Evolutionary conservation across 345 rosid species (phyloP), one percentile per base, ranked within the genome.

Genomic region (Eucalyptus erythrocorys): DNA sequence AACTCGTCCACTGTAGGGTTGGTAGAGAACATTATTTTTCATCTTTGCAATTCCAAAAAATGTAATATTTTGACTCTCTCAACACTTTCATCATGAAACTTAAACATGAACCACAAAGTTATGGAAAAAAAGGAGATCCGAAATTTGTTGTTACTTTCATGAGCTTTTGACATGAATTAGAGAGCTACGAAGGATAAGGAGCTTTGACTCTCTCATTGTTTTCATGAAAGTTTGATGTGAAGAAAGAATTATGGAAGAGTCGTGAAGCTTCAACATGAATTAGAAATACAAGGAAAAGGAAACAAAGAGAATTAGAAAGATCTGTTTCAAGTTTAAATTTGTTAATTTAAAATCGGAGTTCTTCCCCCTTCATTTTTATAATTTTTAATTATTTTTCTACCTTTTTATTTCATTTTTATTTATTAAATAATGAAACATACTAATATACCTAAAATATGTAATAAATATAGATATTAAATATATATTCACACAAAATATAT

Each of bases 151-250:
- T 22, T 12, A 13, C 16, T 59, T 59, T 59, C 16, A 0, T 59
- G 32, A 27, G 15, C 32, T 59, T 27, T 26, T 59, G 66, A 59
- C 0, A 0, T 59, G 66, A 59, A 59, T 12, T 59, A 59, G 66
- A 59, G 15, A 59, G n/a, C 0, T 27, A 0, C 0, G 0, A 5
- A 27, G 32, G 66, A 59, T 13, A 59, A 59, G 66, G 66, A 59
- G 66, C 13, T 59, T 59, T 0, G 7, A 59, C 32, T 59, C n/a
- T 27, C 32, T 59, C 7, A 0, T 27, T 27, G 2, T 59, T 12
- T 59, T 59, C 13, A 10, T 57, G 64, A 26, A 2, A 10, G 6
- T 24, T 55, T 55, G 64, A 57, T 5, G 14, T 57, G 30, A 57
- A 57, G 3, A 26, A 57, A 10, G 7, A 57, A 57, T 2, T 26